Evolutionary conservation across 768 basidiomycete genomes (phyloP), one percentile per base, ranked within the genome.

Genomic region (Russula compacta): DNA sequence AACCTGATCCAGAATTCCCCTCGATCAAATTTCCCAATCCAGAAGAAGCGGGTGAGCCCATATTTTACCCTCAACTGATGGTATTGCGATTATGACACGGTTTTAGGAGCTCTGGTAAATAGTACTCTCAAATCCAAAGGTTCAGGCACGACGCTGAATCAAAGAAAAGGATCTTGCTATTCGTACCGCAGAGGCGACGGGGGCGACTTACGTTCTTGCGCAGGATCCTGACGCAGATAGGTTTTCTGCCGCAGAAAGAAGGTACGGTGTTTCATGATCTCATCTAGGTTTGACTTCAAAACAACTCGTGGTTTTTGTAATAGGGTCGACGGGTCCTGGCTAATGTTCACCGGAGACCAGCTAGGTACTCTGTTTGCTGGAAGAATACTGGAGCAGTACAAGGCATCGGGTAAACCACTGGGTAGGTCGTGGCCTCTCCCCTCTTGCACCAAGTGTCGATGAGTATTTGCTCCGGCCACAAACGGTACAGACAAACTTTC

Each of bases 181-280:
- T 53, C 66, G 71, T 8, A 84, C 82, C 0, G 92, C 90, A 2
- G 74, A 83, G 33, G 61, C 66, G 2, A 73, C 75, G 17, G 78
- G 76, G 0, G 83, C 81, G 4, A 69, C 71, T 24, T 85, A 92
- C 69, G 84, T 95, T 2, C 74, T 95, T 17, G 91, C 93, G 3
- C 92, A 95, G 70, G 93, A 94, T 72, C 93, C 92, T 0, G 92
- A 95, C 68, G 82, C 87, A 4, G 92, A 94, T 72, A 76, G 89
- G 39, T 93, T 94, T 69, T 78, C 84, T 10, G 88, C 87, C 24
- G 90, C 86, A 36, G 85, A 92, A 71, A 82, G 77, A 71, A 69
- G 75, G 88, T 86, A 66, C 63, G 75, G 46, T 53, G 24, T 15
- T 19, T 42, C 17, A n/a, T 61, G 43, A 29, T 8, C 21, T 39